phyloP scores from a whole-genome alignment of 495 filamentous ascomycete species.

The Neurospora tetrasperma region DNA sequence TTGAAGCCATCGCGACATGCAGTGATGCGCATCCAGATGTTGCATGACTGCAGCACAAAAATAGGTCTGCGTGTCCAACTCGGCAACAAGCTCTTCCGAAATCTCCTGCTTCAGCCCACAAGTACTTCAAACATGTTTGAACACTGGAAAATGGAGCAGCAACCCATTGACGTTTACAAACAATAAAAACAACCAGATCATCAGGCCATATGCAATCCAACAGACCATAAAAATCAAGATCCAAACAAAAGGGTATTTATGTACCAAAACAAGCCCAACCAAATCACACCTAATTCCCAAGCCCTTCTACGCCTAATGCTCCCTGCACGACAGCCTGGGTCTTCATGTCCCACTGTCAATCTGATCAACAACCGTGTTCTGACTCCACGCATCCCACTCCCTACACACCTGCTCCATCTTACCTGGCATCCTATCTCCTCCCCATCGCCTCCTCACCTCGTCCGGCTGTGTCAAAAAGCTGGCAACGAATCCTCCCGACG shows the following conservation, averaged over 20 bases:
- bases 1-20: not conserved
- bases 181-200: not conserved
- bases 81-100: not conserved
- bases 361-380: conserved; percentile 36
- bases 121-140: not conserved
- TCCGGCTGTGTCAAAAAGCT: conserved; percentile 37
- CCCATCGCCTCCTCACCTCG: conserved; percentile 18
- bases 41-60: not conserved
- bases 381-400: conserved; percentile 42
- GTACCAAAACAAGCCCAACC: not conserved
- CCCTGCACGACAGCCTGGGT: too few species aligned
- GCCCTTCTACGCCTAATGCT: too few species aligned
- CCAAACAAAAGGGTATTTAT: not conserved
- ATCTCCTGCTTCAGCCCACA: not conserved
- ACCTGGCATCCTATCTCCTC: conserved; percentile 25
- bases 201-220: not conserved
- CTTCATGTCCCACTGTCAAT: conserved; percentile 44
- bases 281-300: not conserved
- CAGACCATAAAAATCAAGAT: not conserved
- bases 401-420: conserved; percentile 35
- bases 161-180: not conserved
- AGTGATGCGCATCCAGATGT: not conserved
- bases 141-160: not conserved
- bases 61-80: not conserved
- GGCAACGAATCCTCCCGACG: conserved; percentile 43